Percentiles rank a stretch among this genome's conserved stretches.
Evolutionary conservation across 371 early-diverging fungal species (phyloP).

Genomic region (Mortierella sp.): DNA sequence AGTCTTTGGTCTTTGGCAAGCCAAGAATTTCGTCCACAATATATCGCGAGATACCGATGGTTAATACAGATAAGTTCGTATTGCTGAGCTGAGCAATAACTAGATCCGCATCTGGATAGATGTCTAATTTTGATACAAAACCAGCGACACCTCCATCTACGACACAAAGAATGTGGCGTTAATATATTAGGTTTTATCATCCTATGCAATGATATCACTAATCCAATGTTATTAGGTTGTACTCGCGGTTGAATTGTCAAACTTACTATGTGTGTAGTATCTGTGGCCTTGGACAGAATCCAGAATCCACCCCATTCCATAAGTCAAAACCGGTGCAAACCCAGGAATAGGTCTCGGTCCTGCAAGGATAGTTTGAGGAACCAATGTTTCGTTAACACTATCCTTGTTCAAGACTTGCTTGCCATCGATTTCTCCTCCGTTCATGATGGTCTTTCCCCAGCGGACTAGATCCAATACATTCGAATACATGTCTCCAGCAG

Average conservation of each 20-base stretch:
- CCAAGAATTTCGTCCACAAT: conserved; percentile 26
- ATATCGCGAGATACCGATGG: conserved; percentile 1
- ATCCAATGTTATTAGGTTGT: not conserved
- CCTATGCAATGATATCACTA: not conserved
- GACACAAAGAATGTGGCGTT: not conserved
- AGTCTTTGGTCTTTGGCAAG: conserved; percentile 23
- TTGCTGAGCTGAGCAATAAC: conserved; percentile 18
- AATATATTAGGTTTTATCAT: not conserved
- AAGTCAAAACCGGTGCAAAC: conserved; percentile 10
- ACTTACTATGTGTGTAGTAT: conserved; percentile 17
- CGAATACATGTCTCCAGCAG: conserved; percentile 6
- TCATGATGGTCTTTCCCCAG: not conserved
- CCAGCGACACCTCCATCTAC: conserved; percentile 10
- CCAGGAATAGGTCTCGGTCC: not conserved
- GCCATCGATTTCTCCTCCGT: not conserved
- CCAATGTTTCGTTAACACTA: not conserved
- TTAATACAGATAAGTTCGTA: not conserved
- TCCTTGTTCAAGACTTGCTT: conserved; percentile 4
- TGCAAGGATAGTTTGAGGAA: conserved; percentile 8
- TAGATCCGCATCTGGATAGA: conserved; percentile 25
- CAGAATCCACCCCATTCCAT: conserved; percentile 20
- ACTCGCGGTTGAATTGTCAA: too few relatives aligned
- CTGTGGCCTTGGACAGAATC: conserved; percentile 16
- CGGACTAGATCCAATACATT: conserved; percentile 2
- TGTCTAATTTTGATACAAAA: conserved; percentile 11